A percentile compares a stretch with the other conserved stretches of the same genome.
Evolutionary conservation across 305 asterid genomes (phyloP).

Genomic region (Fraxinus albicans): DNA sequence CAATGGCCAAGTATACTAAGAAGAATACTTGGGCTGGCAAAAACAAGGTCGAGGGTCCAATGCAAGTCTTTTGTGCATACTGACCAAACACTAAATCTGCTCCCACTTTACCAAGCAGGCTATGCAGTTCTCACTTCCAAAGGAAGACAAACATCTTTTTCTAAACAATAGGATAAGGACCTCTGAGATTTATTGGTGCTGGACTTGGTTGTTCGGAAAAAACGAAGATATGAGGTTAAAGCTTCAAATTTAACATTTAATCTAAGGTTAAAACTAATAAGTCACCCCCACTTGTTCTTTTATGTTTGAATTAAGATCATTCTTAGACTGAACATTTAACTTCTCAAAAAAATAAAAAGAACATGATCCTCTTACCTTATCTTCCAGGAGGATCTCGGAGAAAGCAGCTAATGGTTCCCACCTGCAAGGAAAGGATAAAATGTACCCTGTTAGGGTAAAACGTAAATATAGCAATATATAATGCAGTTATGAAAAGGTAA

Average conservation of each 20-base stretch:
- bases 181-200: background rate
- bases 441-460: constrained; percentile 9
- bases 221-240: background rate
- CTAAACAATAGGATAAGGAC: background rate
- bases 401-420: constrained; percentile 26
- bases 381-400: constrained; percentile 15
- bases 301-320: background rate
- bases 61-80: background rate
- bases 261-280: background rate
- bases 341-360: background rate
- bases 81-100: background rate
- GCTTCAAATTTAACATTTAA: background rate
- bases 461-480: background rate
- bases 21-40: background rate
- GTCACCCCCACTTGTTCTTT: background rate
- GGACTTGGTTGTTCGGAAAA: background rate
- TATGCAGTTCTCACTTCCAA: background rate
- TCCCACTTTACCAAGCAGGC: background rate
- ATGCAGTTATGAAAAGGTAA: background rate
- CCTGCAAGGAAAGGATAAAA: constrained; percentile 27
- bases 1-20: background rate
- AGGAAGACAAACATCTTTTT: background rate
- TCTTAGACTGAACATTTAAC: background rate
- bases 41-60: background rate
- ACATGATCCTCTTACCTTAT: constrained; percentile 34